Conservation (phyloP, 2,329 filamentous ascomycete species). For the Trichoderma brevicompactum region DNA sequence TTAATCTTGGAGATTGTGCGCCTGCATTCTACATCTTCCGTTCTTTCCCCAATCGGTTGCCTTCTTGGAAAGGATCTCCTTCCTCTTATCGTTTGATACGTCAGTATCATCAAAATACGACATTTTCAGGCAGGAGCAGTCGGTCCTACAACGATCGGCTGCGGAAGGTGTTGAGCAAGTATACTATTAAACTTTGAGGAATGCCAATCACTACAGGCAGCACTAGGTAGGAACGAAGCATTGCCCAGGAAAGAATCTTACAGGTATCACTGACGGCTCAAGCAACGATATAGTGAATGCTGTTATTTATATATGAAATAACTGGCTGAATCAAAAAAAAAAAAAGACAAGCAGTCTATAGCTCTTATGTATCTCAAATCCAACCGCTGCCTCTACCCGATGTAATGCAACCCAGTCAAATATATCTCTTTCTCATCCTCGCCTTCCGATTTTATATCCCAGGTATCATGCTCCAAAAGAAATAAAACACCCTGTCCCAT, state of each 20-base stretch:
- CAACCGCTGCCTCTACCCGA: constrained; percentile 15
- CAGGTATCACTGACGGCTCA: too few relatives aligned
- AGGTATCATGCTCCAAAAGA: constrained; percentile 26
- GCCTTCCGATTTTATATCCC: not conserved
- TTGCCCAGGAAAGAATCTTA: too few relatives aligned
- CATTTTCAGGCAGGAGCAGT: not conserved
- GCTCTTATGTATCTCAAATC: constrained; percentile 1
- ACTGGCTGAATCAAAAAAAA: not conserved
- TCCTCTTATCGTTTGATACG: not conserved
- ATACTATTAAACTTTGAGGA: too few relatives aligned
- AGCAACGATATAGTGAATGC: not conserved
- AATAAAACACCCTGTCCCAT: constrained; percentile 2
- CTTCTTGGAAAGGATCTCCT: not conserved
- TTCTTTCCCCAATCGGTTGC: not conserved
- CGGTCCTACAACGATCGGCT: too few relatives aligned
- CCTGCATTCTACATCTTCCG: not conserved
- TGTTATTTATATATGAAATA: not conserved
- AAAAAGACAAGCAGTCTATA: constrained; percentile 5
- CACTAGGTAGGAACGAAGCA: too few relatives aligned
- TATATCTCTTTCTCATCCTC: not conserved
- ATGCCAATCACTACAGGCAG: too few relatives aligned
- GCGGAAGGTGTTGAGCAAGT: too few relatives aligned
- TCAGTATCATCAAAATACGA: not conserved
- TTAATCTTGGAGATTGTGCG: not conserved
- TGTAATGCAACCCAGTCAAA: constrained; percentile 3